Evolutionary conservation across 371 early-diverging fungal genomes (phyloP).

Genomic region (Rhizopus microsporus): DNA sequence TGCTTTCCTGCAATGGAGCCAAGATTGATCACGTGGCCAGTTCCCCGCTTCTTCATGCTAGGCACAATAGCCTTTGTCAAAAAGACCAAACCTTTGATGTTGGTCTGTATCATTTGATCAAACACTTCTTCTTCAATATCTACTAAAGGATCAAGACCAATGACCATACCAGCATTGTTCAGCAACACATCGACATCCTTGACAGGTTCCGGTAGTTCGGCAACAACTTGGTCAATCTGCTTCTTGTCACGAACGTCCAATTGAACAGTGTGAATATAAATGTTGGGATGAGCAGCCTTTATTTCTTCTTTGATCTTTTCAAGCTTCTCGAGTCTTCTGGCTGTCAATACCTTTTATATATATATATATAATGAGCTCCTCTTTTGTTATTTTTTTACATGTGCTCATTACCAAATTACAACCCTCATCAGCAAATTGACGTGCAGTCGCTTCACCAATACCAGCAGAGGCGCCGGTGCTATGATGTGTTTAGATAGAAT

Average conservation of each 20-base stretch:
- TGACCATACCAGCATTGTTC: conserved; percentile 74
- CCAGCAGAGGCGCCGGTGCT: conserved; percentile 95
- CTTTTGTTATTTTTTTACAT: neutral
- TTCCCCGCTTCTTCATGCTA: conserved; percentile 72
- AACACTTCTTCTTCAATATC: conserved; percentile 63
- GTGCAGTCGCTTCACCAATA: conserved; percentile 86
- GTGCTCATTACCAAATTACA: conserved; percentile 64
- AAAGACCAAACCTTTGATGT: conserved; percentile 83
- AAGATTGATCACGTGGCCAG: conserved; percentile 89
- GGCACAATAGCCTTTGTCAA: conserved; percentile 87
- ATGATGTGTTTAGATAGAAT: neutral
- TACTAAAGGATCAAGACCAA: conserved; percentile 79
- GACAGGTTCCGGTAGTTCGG: conserved; percentile 57
- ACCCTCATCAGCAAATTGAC: conserved; percentile 83
- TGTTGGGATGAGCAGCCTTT: conserved; percentile 46
- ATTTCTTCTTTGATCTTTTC: conserved; percentile 58
- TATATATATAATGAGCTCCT: neutral
- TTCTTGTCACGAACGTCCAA: conserved; percentile 76
- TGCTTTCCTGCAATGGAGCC: conserved; percentile 81
- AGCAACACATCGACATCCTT: conserved; percentile 76
- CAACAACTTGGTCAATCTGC: conserved; percentile 59
- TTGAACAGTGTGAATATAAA: conserved; percentile 61
- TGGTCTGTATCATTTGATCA: conserved; percentile 88
- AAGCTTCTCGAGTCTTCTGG: conserved; percentile 77
- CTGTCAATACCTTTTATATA: conserved; percentile 64